Evolutionary conservation across 169 alveolate genomes (phyloP).

Genomic region (Eimeria brunetti): DNA sequence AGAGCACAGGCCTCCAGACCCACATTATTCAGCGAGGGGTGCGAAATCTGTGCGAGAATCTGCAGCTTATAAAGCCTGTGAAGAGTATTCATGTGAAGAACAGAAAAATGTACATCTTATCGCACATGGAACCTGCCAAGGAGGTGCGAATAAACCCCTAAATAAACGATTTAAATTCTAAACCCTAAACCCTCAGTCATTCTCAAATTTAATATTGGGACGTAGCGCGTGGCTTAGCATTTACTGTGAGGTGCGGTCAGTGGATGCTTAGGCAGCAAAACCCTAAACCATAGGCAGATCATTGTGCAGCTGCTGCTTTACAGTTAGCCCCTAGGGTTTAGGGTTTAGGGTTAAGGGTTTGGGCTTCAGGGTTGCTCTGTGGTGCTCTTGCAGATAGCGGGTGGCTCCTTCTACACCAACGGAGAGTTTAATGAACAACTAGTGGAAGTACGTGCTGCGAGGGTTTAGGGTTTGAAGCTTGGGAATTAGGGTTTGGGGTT

Average conservation of each 20-base stretch:
- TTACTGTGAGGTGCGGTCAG: not conserved
- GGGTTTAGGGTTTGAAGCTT: not conserved
- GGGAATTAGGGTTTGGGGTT: not conserved
- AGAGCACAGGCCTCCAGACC: constrained; percentile 92
- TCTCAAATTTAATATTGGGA: not conserved
- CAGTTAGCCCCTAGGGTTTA: too few relatives aligned
- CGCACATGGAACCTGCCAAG: constrained; percentile 93
- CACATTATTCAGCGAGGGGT: constrained; percentile 93
- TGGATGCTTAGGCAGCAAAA: not conserved
- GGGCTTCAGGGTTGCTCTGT: not conserved
- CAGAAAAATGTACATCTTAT: constrained; percentile 92
- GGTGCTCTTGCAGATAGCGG: constrained; percentile 87
- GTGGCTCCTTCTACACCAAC: constrained; percentile 94
- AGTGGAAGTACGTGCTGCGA: constrained; percentile 86
- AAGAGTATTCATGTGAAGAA: constrained; percentile 93
- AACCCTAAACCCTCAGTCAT: not conserved
- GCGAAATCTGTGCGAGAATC: constrained; percentile 89
- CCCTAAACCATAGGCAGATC: not conserved
- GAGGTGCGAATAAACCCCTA: constrained; percentile 84
- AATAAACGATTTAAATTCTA: too few relatives aligned
- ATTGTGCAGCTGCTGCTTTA: not conserved
- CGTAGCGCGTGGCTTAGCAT: not conserved
- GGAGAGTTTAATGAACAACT: constrained; percentile 94
- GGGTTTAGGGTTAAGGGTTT: not conserved
- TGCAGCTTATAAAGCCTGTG: constrained; percentile 92